Evolutionary conservation across 2,329 filamentous ascomycete species (phyloP).

Genomic region (Colletotrichum ledebouriae): DNA sequence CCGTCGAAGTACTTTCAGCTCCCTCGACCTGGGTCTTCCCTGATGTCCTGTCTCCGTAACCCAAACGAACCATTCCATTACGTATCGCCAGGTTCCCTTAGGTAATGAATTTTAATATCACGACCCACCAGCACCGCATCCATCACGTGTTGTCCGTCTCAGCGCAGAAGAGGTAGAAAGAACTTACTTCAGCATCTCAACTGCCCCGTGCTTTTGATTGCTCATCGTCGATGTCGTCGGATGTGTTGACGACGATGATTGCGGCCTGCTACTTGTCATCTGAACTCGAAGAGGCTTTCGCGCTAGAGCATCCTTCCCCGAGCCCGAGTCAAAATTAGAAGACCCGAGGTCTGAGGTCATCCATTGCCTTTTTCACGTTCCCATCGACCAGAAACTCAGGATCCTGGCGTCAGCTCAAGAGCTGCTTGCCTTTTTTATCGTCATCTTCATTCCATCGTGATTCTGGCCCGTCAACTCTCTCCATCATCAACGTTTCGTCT

Average conservation of each 20-base stretch:
- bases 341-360: conserved; percentile 7
- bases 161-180: not conserved
- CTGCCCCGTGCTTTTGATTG: conserved; percentile 4
- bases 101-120: conserved; percentile 18
- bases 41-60: conserved; percentile 13
- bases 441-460: too few relatives aligned
- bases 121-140: conserved; percentile 9
- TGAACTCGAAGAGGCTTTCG: conserved; percentile 13
- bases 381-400: not conserved
- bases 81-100: conserved; percentile 22
- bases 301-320: not conserved
- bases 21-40: conserved; percentile 24
- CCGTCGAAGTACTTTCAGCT: conserved; percentile 11
- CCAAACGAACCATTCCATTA: conserved; percentile 18
- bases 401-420: not conserved
- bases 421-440: too few relatives aligned
- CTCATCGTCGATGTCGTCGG: conserved; percentile 3
- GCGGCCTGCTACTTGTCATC: not conserved
- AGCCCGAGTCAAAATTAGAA: not conserved
- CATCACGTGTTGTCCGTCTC: conserved; percentile 3
- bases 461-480: not conserved
- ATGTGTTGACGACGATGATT: conserved; percentile 1
- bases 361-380: not conserved
- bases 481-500: too few relatives aligned
- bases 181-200: not conserved